These are phyloP conservation scores for Violaceomyces palustris DNA, from an alignment of 1,284 basidiomycete genomes.

Conservation along the genomic window DNA sequence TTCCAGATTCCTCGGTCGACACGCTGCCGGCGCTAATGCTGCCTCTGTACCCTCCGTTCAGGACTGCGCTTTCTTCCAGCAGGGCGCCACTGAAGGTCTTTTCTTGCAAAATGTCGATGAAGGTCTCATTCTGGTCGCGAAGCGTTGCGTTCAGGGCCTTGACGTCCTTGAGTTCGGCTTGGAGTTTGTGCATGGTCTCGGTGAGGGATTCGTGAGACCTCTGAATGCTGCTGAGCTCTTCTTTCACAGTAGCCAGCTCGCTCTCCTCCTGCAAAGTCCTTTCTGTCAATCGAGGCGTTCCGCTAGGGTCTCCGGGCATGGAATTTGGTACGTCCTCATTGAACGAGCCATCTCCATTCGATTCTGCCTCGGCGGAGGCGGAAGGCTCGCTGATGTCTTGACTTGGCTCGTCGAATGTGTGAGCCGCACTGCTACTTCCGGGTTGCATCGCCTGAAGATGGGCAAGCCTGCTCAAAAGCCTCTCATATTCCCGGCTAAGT, in stretches of 20 bases:
- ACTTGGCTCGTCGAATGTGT: too few relatives aligned
- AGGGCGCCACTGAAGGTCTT: conserved; percentile 41
- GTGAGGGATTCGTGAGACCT: conserved; percentile 26
- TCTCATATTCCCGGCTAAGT: conserved; percentile 31
- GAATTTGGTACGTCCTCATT: too few relatives aligned
- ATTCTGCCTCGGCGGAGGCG: too few relatives aligned
- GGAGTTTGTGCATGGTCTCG: conserved; percentile 24
- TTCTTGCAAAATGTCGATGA: conserved; percentile 39
- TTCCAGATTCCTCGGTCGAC: too few relatives aligned
- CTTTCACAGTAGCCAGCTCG: conserved; percentile 9
- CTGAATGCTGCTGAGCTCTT: conserved; percentile 20
- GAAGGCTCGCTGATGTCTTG: too few relatives aligned
- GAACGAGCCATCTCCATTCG: too few relatives aligned
- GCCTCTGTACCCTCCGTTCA: too few relatives aligned
- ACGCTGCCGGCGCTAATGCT: too few relatives aligned
- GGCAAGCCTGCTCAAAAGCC: conserved; percentile 21
- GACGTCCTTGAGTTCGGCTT: conserved; percentile 33
- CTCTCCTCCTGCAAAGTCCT: conserved; percentile 12
- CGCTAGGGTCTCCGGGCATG: too few relatives aligned
- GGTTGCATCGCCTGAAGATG: conserved; percentile 13
- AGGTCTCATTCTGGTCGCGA: conserved; percentile 37
- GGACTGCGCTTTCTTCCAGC: conserved; percentile 35
- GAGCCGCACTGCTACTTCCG: too few relatives aligned
- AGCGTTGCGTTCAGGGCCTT: conserved; percentile 21
- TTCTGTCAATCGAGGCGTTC: too few relatives aligned